Conservation (phyloP, 495 filamentous ascomycete species). For the Daldinia childiae region DNA sequence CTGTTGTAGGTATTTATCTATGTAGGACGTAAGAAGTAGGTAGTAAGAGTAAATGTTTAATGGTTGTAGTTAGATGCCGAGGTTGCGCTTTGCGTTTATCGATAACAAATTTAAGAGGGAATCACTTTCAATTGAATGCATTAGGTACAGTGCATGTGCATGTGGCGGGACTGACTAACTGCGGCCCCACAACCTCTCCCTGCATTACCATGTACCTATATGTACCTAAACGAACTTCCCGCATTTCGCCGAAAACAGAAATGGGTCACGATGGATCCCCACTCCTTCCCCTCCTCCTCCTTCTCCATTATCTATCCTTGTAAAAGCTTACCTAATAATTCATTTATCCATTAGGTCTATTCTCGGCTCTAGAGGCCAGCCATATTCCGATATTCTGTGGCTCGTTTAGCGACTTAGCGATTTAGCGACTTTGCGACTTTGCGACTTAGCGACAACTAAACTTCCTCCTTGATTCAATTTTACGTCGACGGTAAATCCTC, state of each 20-base stretch:
- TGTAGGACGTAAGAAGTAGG: too few species aligned
- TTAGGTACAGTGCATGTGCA: too few species aligned
- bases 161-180: background rate
- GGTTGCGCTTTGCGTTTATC: slow-evolving; percentile 5
- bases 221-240: background rate
- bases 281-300: too few species aligned
- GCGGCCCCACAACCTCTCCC: background rate
- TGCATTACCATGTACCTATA: too few species aligned
- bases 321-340: slow-evolving; percentile 29
- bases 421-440: background rate
- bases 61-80: slow-evolving; percentile 7
- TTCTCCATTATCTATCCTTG: slow-evolving; percentile 5
- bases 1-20: background rate
- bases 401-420: slow-evolving; percentile 38
- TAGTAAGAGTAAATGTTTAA: background rate
- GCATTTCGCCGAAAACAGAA: slow-evolving; percentile 27
- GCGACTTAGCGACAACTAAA: slow-evolving; percentile 37
- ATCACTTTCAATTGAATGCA: too few species aligned
- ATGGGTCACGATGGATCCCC: slow-evolving; percentile 29
- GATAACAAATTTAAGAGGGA: slow-evolving; percentile 2
- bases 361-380: slow-evolving; percentile 4
- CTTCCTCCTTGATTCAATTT: slow-evolving; percentile 9
- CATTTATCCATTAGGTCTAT: slow-evolving; percentile 1
- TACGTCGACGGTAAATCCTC: slow-evolving; percentile 33
- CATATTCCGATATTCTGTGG: slow-evolving; percentile 24